Evolutionary conservation across 1,284 basidiomycete species (phyloP).

Genomic region (Sporisorium scitamineum): DNA sequence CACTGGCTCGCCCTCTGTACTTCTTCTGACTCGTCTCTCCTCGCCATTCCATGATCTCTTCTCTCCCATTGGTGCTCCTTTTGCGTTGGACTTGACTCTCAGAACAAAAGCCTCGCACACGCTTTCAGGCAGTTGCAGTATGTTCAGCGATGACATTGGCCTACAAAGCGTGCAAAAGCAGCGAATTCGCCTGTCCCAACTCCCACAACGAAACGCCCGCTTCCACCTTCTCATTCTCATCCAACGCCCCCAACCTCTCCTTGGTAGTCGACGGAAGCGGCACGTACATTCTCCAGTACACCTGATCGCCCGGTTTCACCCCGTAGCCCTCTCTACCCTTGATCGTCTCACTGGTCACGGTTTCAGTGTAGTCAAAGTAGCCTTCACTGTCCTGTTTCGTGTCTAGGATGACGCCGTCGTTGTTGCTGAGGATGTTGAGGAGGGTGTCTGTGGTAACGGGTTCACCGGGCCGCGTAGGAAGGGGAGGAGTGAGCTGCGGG

Average conservation of each 20-base stretch:
- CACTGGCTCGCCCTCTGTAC: constrained; percentile 1
- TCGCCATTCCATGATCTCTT: not conserved
- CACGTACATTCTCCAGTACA: constrained; percentile 40
- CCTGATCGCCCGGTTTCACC: constrained; percentile 28
- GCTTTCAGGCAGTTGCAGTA: not conserved
- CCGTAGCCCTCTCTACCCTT: constrained; percentile 9
- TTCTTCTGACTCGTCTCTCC: not conserved
- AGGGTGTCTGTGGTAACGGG: constrained; percentile 28
- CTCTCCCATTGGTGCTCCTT: not conserved
- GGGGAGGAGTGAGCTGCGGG: constrained; percentile 10
- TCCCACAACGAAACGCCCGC: constrained; percentile 46
- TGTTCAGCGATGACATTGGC: not conserved
- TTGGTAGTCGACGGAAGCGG: constrained; percentile 17
- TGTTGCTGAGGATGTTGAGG: constrained; percentile 13
- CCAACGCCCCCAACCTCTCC: constrained; percentile 7
- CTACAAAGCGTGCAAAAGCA: constrained; percentile 32
- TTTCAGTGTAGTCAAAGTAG: constrained; percentile 41
- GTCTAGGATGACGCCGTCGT: constrained; percentile 28
- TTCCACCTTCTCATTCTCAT: not conserved
- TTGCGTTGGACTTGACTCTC: no score
- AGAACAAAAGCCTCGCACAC: not conserved
- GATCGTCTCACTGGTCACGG: constrained; percentile 8
- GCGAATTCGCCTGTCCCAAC: constrained; percentile 30
- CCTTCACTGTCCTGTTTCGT: constrained; percentile 19
- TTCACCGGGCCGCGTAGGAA: constrained; percentile 43